Evolutionary conservation across 768 basidiomycete species (phyloP).

Genomic region (Serendipita indica): DNA sequence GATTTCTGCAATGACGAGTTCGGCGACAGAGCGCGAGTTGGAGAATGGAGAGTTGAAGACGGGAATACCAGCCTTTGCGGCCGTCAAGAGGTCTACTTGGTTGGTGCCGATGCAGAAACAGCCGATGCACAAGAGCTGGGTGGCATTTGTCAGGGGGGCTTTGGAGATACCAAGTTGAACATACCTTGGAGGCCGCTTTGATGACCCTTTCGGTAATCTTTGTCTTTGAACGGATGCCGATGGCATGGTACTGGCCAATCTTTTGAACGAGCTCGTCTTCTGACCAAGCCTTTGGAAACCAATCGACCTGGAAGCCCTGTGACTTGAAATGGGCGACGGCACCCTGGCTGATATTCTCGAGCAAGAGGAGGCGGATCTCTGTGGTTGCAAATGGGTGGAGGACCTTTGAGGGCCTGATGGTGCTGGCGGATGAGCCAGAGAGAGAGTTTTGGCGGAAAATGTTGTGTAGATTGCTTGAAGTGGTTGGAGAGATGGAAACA

Average conservation of each 20-base stretch:
- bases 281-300: conserved; percentile 67
- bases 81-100: conserved; percentile 81
- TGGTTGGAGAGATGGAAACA: conserved; percentile 39
- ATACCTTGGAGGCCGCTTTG: conserved; percentile 70
- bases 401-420: conserved; percentile 44
- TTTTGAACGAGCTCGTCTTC: conserved; percentile 85
- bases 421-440: conserved; percentile 13
- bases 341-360: conserved; percentile 91
- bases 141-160: conserved; percentile 8
- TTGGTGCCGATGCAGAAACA: conserved; percentile 99
- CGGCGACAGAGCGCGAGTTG: conserved; percentile 97
- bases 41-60: conserved; percentile 99
- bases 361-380: conserved; percentile 62
- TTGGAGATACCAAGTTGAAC: conserved; percentile 15
- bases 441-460: neutral
- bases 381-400: conserved; percentile 75
- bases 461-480: conserved; percentile 2
- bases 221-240: conserved; percentile 96
- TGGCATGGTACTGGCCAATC: conserved; percentile 74
- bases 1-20: conserved; percentile 89
- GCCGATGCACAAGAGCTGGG: conserved; percentile 83
- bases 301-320: conserved; percentile 87
- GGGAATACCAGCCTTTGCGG: conserved; percentile 78
- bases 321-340: conserved; percentile 66
- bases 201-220: conserved; percentile 86